These are phyloP conservation scores for Rhododendron molle DNA, from an alignment of 148 eudicot genomes.

Conservation along the genomic window DNA sequence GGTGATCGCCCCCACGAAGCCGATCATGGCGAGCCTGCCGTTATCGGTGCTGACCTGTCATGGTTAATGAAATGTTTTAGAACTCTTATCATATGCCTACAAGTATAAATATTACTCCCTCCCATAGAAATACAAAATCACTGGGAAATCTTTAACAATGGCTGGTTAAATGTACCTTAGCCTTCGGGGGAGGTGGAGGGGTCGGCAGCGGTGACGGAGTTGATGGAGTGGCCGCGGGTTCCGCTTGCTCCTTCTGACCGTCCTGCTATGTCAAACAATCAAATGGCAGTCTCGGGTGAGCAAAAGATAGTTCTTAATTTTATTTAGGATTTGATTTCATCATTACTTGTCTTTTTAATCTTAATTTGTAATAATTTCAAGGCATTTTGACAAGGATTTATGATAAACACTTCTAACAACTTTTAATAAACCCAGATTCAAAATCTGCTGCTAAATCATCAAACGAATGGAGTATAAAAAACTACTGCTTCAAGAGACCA, in stretches of 20 bases:
- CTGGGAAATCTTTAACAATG: too few species aligned
- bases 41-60: conserved; percentile 57
- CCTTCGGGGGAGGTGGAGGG: conserved; percentile 11
- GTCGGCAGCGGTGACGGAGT: neutral
- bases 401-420: too few species aligned
- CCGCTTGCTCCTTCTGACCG: neutral
- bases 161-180: conserved; percentile 17
- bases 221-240: neutral
- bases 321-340: neutral
- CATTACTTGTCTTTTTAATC: too few species aligned
- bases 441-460: too few species aligned
- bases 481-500: neutral
- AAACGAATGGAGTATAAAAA: too few species aligned
- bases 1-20: conserved; percentile 67
- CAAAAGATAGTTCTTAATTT: too few species aligned
- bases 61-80: neutral
- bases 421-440: too few species aligned
- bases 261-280: neutral
- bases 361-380: too few species aligned
- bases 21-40: conserved; percentile 85
- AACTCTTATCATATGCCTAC: too few species aligned
- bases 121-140: too few species aligned
- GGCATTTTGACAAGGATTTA: too few species aligned
- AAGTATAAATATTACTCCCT: too few species aligned
- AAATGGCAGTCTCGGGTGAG: neutral